These are phyloP conservation scores for Lagenidium giganteum DNA, from an alignment of 352 stramenopile genomes.

Conservation along the genomic window DNA sequence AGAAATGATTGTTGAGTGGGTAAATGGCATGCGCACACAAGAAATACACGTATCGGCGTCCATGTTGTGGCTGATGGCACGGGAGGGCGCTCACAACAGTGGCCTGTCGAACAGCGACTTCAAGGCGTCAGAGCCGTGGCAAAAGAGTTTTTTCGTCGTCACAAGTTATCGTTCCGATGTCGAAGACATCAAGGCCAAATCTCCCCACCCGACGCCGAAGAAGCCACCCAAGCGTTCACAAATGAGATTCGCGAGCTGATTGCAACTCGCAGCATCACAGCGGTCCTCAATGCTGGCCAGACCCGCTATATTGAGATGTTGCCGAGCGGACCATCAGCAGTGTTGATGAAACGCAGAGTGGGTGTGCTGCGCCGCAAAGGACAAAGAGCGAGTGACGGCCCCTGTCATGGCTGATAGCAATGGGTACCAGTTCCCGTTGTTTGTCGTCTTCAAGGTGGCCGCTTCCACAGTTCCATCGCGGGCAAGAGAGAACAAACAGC, in stretches of 20 bases:
- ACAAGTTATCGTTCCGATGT: constrained; percentile 14
- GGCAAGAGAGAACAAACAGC: too few relatives aligned
- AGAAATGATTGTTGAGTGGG: too few relatives aligned
- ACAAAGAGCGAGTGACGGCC: constrained; percentile 17
- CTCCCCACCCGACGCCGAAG: background rate
- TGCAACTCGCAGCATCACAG: constrained; percentile 2
- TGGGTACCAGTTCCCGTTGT: constrained; percentile 15
- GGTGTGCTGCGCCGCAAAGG: constrained; percentile 14
- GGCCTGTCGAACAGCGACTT: too few relatives aligned
- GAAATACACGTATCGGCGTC: too few relatives aligned
- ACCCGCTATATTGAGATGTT: constrained; percentile 24
- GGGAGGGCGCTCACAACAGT: too few relatives aligned
- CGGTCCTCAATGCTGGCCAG: constrained; percentile 20
- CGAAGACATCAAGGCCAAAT: constrained; percentile 14
- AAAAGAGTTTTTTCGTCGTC: background rate
- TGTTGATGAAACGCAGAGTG: constrained; percentile 19
- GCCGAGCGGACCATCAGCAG: too few relatives aligned
- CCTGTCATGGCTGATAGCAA: constrained; percentile 13
- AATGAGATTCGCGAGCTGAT: too few relatives aligned
- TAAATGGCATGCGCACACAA: too few relatives aligned
- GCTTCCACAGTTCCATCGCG: background rate
- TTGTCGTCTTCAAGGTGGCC: constrained; percentile 15
- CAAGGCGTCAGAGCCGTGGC: too few relatives aligned
- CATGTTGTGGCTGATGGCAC: too few relatives aligned
- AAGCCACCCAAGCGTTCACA: constrained; percentile 3